Conservation (phyloP, 2,329 filamentous ascomycete genomes). For the Xylogone sp. region DNA sequence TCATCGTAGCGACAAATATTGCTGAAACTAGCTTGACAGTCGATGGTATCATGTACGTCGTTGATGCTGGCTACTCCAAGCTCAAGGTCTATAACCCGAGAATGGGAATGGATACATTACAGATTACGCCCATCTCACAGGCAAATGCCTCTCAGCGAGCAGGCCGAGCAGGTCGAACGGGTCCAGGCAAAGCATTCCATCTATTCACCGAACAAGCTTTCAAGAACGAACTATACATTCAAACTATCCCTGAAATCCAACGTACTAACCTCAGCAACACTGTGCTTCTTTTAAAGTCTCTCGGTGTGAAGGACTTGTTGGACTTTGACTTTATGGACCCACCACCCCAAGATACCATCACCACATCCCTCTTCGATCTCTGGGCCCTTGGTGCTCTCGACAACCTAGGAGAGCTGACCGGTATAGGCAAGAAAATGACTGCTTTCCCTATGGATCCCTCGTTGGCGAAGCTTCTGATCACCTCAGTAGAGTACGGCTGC, state of each 20-base stretch:
- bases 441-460: conserved; percentile 98
- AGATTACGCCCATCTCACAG: conserved; percentile 96
- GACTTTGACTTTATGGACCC: conserved; percentile 99
- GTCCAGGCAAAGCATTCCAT: conserved; percentile 91
- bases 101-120: conserved; percentile 98
- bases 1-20: conserved; percentile 98
- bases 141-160: conserved; percentile 93
- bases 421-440: conserved; percentile 88
- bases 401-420: conserved; percentile 88
- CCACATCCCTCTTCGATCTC: conserved; percentile 93
- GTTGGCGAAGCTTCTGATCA: conserved; percentile 91
- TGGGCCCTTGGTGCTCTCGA: conserved; percentile 94
- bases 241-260: conserved; percentile 97
- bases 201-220: conserved; percentile 93
- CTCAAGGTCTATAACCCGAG: conserved; percentile 98
- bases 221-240: conserved; percentile 92
- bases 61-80: conserved; percentile 94
- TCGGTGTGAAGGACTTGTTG: conserved; percentile 88
- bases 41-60: conserved; percentile 98
- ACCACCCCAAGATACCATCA: conserved; percentile 95
- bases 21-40: conserved; percentile 97
- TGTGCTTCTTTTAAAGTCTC: conserved; percentile 86
- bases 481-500: conserved; percentile 82
- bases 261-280: conserved; percentile 94
- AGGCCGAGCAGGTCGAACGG: conserved; percentile 88